A percentile compares a stretch with the other conserved stretches of the same genome.
phyloP scores from a whole-genome alignment of 306 rosid genomes.

The Ochetophila trinervis region DNA sequence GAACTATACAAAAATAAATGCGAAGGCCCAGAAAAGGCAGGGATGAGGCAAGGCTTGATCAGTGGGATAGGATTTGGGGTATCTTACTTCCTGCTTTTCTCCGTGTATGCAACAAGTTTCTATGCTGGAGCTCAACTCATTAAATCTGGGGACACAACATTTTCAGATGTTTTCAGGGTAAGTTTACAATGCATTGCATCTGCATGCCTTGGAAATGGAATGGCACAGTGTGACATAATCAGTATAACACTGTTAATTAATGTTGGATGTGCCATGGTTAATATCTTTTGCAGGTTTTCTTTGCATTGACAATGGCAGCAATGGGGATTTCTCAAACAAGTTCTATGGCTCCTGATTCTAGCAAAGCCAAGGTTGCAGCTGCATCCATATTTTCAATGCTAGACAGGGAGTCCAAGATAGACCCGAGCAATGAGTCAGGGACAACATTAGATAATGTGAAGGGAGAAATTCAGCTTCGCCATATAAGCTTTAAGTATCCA shows the following conservation, averaged over 20 bases:
- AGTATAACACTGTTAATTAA: not conserved
- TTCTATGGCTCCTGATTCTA: slow-evolving; percentile 53
- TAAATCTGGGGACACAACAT: slow-evolving; percentile 45
- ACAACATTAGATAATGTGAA: slow-evolving; percentile 44
- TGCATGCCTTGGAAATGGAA: not conserved
- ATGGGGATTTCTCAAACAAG: slow-evolving; percentile 60
- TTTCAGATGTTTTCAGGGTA: slow-evolving; percentile 65
- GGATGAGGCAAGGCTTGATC: slow-evolving; percentile 68
- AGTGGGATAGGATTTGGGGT: slow-evolving; percentile 82
- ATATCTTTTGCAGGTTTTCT: slow-evolving; percentile 57
- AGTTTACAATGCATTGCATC: not conserved
- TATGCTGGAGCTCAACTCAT: slow-evolving; percentile 75
- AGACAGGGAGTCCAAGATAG: slow-evolving; percentile 55
- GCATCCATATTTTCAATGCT: slow-evolving; percentile 61
- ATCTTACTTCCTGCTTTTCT: slow-evolving; percentile 58
- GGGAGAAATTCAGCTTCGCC: slow-evolving; percentile 60
- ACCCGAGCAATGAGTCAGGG: slow-evolving; percentile 65
- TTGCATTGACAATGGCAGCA: slow-evolving; percentile 83
- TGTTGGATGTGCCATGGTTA: not conserved
- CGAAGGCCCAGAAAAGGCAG: slow-evolving; percentile 72
- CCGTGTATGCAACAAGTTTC: slow-evolving; percentile 71
- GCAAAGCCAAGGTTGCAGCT: slow-evolving; percentile 57
- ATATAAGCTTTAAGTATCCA: slow-evolving; percentile 71
- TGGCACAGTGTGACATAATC: not conserved
- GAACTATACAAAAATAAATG: slow-evolving; percentile 71